Percentiles rank a stretch among this genome's conserved stretches.
These are phyloP conservation scores for Collybia nuda DNA, from an alignment of 768 basidiomycete species.

Conservation along the genomic window DNA sequence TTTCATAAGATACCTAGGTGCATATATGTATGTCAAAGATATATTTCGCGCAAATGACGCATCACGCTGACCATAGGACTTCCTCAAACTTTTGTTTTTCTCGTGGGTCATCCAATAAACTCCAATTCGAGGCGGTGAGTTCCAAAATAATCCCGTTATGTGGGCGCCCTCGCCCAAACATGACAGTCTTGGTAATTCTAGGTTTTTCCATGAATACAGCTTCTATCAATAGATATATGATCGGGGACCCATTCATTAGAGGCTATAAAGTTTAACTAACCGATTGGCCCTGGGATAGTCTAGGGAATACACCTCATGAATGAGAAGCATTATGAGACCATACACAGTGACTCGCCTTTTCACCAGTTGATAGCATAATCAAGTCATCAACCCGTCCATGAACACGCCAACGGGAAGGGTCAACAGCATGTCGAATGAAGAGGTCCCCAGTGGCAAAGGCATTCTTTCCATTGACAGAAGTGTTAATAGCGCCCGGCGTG, in stretches of 20 bases:
- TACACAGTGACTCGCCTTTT: slow-evolving; percentile 27
- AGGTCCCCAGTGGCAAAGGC: slow-evolving; percentile 42
- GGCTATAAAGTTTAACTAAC: background rate
- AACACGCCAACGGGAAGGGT: slow-evolving; percentile 32
- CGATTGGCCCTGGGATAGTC: slow-evolving; percentile 11
- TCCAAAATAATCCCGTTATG: slow-evolving; percentile 6
- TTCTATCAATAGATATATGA: background rate
- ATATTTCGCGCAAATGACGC: too few species aligned
- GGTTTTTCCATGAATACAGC: background rate
- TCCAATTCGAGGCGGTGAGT: background rate
- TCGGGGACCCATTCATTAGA: background rate
- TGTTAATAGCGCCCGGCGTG: slow-evolving; percentile 21
- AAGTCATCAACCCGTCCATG: slow-evolving; percentile 39
- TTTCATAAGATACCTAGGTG: too few species aligned
- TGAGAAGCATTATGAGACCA: background rate
- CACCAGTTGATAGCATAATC: slow-evolving; percentile 41
- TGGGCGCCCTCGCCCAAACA: slow-evolving; percentile 4
- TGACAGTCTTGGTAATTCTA: slow-evolving; percentile 1
- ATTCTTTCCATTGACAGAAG: slow-evolving; percentile 30
- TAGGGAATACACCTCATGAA: background rate
- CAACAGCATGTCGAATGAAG: slow-evolving; percentile 20
- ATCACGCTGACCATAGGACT: too few species aligned
- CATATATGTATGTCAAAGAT: too few species aligned
- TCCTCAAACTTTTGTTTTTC: too few species aligned
- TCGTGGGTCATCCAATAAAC: too few species aligned